phyloP scores from a whole-genome alignment of 192 early-diverging fungal species.

The Phycomyces blakesleeanus region DNA sequence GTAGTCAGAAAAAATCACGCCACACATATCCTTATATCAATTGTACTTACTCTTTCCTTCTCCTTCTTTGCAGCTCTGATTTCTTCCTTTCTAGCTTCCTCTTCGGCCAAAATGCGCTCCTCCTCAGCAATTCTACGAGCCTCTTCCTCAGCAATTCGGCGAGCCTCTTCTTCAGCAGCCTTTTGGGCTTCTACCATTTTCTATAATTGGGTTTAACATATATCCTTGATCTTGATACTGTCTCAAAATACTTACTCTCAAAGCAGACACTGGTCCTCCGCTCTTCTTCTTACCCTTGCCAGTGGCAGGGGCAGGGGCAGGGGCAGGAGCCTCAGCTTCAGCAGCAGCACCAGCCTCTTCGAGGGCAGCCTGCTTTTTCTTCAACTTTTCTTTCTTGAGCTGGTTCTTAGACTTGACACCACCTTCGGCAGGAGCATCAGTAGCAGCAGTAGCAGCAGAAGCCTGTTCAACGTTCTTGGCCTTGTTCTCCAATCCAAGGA shows the following conservation, averaged over 20 bases:
- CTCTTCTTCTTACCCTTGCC: constrained; percentile 58
- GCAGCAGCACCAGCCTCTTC: constrained; percentile 40
- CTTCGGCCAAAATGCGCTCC: constrained; percentile 58
- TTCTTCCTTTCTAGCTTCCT: constrained; percentile 77
- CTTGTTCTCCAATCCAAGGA: constrained; percentile 35
- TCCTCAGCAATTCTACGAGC: constrained; percentile 64
- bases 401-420: constrained; percentile 43
- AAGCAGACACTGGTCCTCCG: constrained; percentile 48
- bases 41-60: constrained; percentile 57
- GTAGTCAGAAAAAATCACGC: background rate
- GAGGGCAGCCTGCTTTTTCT: constrained; percentile 47
- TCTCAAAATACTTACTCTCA: constrained; percentile 37
- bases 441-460: constrained; percentile 33
- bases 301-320: constrained; percentile 22
- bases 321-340: constrained; percentile 17
- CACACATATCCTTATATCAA: background rate
- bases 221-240: constrained; percentile 28
- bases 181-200: constrained; percentile 69
- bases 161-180: constrained; percentile 77
- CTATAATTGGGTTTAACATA: constrained; percentile 30
- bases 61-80: constrained; percentile 76
- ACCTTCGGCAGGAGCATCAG: constrained; percentile 29
- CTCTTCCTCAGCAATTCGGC: constrained; percentile 63
- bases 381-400: constrained; percentile 56
- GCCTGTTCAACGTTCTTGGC: constrained; percentile 26